phyloP scores from a whole-genome alignment of 2,329 filamentous ascomycete species.

The Leptodontidium sp. region DNA sequence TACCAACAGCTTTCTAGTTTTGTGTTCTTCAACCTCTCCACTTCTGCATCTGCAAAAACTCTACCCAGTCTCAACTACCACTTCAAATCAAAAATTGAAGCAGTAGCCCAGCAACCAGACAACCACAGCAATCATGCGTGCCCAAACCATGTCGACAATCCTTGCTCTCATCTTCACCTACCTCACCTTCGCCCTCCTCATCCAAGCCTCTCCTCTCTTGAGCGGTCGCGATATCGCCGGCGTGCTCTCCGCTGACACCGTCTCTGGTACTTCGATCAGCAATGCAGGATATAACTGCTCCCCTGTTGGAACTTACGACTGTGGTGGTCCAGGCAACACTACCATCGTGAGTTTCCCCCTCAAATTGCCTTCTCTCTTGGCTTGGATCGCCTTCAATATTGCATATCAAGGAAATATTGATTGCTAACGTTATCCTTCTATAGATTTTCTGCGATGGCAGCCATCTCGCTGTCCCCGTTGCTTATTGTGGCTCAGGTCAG shows the following conservation, averaged over 20 bases:
- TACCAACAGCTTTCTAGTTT: too few species aligned
- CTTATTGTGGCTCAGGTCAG: not conserved
- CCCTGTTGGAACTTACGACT: not conserved
- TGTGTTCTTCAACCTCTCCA: too few species aligned
- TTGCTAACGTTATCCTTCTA: not conserved
- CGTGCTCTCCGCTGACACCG: not conserved
- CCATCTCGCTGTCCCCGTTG: not conserved
- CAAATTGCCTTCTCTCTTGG: not conserved
- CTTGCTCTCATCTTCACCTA: not conserved
- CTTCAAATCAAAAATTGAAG: not conserved
- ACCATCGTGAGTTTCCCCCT: not conserved
- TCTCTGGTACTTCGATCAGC: not conserved
- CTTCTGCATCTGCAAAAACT: too few species aligned
- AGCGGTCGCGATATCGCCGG: not conserved
- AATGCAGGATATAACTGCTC: not conserved
- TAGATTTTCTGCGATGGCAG: slow-evolving; percentile 5
- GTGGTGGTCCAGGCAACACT: not conserved
- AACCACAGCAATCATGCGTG: not conserved
- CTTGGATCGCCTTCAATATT: too few species aligned
- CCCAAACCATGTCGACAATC: not conserved
- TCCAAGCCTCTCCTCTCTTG: not conserved
- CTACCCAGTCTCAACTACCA: not conserved
- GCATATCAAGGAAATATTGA: not conserved
- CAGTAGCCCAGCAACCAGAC: not conserved
- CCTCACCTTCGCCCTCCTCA: not conserved